phyloP scores from a whole-genome alignment of 495 filamentous ascomycete genomes.

The Aspergillus nanangensis region DNA sequence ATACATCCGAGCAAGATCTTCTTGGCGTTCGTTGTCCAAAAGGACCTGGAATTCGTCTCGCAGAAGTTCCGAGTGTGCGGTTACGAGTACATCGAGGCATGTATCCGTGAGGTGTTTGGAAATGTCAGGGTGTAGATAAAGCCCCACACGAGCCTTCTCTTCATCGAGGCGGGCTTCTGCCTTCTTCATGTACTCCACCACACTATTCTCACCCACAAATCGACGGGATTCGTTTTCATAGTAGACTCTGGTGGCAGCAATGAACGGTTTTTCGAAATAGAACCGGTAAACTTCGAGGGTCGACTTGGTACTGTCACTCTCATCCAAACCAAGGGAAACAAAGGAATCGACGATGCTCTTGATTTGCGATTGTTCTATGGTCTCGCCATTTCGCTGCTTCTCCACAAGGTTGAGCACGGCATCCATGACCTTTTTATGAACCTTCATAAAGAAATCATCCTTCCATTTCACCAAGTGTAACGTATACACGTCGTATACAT shows the following conservation, averaged over 20 bases:
- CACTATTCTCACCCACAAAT: slow-evolving; percentile 94
- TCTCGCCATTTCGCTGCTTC: slow-evolving; percentile 96
- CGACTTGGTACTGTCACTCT: slow-evolving; percentile 86
- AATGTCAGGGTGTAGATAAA: slow-evolving; percentile 91
- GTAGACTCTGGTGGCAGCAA: slow-evolving; percentile 76
- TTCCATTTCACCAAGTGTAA: slow-evolving; percentile 94
- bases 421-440: slow-evolving; percentile 87
- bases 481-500: slow-evolving; percentile 96
- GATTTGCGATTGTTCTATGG: slow-evolving; percentile 94
- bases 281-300: slow-evolving; percentile 91
- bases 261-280: slow-evolving; percentile 90
- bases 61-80: slow-evolving; percentile 74
- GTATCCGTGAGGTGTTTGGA: slow-evolving; percentile 75
- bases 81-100: slow-evolving; percentile 86
- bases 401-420: slow-evolving; percentile 93
- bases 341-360: slow-evolving; percentile 97
- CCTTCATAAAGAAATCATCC: slow-evolving; percentile 77
- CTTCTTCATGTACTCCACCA: slow-evolving; percentile 99
- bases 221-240: slow-evolving; percentile 90
- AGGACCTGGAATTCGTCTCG: slow-evolving; percentile 95
- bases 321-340: slow-evolving; percentile 91
- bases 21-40: slow-evolving; percentile 91
- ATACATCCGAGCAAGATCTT: slow-evolving; percentile 96
- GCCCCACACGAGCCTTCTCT: slow-evolving; percentile 88
- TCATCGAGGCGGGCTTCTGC: slow-evolving; percentile 87